Evolutionary conservation across 1,284 basidiomycete species (phyloP).

Genomic region (Malassezia sp.): DNA sequence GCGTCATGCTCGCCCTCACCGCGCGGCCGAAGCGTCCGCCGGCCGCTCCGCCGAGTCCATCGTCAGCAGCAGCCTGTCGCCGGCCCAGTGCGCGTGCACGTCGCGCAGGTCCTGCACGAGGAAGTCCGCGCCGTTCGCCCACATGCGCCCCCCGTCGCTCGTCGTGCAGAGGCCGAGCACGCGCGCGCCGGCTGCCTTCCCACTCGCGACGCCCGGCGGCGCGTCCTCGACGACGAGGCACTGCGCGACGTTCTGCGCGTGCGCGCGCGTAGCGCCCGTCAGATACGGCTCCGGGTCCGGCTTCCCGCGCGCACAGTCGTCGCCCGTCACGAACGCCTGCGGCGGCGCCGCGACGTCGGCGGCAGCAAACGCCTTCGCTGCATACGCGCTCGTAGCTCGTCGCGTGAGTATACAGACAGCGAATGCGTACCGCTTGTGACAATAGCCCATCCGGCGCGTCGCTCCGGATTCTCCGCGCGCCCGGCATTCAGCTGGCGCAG

Average conservation of each 20-base stretch:
- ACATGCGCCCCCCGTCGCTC: conserved; percentile 34
- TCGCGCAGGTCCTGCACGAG: conserved; percentile 36
- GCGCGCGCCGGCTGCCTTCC: conserved; percentile 33
- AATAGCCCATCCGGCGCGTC: conserved; percentile 42
- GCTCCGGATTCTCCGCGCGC: conserved; percentile 1
- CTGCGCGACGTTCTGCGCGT: conserved; percentile 19
- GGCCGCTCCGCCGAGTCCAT: conserved; percentile 14
- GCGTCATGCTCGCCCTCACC: no score
- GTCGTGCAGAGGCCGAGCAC: conserved; percentile 40
- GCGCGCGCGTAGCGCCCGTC: conserved; percentile 27
- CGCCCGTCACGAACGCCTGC: conserved; percentile 35
- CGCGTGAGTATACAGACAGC: no score
- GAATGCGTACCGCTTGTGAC: conserved; percentile 25
- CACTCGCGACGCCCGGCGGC: conserved; percentile 36
- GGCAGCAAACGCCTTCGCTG: conserved; percentile 28
- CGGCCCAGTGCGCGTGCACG: conserved; percentile 32
- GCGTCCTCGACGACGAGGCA: conserved; percentile 46
- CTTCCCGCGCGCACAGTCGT: conserved; percentile 35
- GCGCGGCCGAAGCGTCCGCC: no score
- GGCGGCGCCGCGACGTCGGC: conserved; percentile 23
- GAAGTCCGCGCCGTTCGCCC: conserved; percentile 31
- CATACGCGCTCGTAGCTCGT: conserved; percentile 40
- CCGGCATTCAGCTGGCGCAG: conserved; percentile 9
- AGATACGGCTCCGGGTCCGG: conserved; percentile 44
- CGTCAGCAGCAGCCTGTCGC: conserved; percentile 12